Evolutionary conservation across 192 early-diverging fungal genomes (phyloP).

Genomic region (Gamsiella multidivaricata): DNA sequence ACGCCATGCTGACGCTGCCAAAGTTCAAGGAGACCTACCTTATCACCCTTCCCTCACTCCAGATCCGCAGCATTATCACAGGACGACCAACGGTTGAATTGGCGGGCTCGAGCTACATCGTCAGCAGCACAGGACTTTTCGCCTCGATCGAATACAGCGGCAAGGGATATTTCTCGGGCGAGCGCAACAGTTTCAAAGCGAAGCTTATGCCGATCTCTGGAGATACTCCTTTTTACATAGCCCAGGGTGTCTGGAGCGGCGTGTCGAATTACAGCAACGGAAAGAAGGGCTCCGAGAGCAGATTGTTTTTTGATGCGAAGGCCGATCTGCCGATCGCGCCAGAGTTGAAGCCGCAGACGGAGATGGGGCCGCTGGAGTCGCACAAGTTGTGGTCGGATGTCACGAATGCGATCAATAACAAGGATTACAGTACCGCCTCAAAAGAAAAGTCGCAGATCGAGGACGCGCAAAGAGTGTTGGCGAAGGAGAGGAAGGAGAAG

Average conservation of each 20-base stretch:
- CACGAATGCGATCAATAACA: slow-evolving; percentile 68
- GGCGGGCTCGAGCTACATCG: slow-evolving; percentile 23
- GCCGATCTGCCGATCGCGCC: slow-evolving; percentile 64
- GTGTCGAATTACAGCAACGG: slow-evolving; percentile 55
- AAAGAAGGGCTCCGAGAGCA: not conserved
- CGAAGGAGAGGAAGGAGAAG: slow-evolving; percentile 68
- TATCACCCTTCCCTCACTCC: slow-evolving; percentile 76
- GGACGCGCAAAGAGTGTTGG: slow-evolving; percentile 69
- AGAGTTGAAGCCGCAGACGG: slow-evolving; percentile 62
- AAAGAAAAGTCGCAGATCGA: slow-evolving; percentile 76
- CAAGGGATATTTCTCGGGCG: slow-evolving; percentile 82
- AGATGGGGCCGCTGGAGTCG: slow-evolving; percentile 74
- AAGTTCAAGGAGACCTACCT: slow-evolving; percentile 74
- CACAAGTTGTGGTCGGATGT: slow-evolving; percentile 79
- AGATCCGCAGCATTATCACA: slow-evolving; percentile 77
- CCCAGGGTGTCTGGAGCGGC: slow-evolving; percentile 74
- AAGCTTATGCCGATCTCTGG: slow-evolving; percentile 18
- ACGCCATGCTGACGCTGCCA: slow-evolving; percentile 70
- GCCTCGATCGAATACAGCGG: slow-evolving; percentile 75
- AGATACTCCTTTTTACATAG: slow-evolving; percentile 6
- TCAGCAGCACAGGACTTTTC: slow-evolving; percentile 18
- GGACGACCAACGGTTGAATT: slow-evolving; percentile 54
- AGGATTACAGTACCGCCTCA: slow-evolving; percentile 76
- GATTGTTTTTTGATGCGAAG: slow-evolving; percentile 71
- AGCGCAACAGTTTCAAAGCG: slow-evolving; percentile 80